phyloP scores from a whole-genome alignment of 257 asterid species.

The Rauvolfia tetraphylla region DNA sequence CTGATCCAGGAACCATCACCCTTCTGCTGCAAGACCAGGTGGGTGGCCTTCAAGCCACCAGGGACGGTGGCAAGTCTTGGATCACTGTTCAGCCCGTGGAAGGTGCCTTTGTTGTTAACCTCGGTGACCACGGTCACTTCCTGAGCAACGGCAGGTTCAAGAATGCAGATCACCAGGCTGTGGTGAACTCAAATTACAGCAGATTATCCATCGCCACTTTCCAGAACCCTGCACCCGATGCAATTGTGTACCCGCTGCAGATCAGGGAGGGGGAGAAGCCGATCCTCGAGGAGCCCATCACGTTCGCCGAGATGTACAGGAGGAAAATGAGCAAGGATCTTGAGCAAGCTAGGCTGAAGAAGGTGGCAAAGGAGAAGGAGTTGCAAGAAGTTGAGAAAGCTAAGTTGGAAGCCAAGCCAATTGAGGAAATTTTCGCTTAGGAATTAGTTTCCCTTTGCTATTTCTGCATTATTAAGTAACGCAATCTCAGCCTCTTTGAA shows the following conservation, averaged over 20 bases:
- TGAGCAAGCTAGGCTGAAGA: conserved; percentile 60
- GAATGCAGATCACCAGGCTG: conserved; percentile 93
- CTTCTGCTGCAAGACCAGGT: conserved; percentile 81
- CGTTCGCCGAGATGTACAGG: conserved; percentile 71
- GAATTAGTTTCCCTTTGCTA: neutral
- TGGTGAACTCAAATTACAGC: conserved; percentile 66
- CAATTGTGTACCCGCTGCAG: conserved; percentile 62
- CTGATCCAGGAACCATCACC: conserved; percentile 92
- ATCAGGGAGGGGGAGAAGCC: conserved; percentile 53
- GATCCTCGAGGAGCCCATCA: conserved; percentile 47
- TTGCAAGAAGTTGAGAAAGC: conserved; percentile 29
- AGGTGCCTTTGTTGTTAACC: conserved; percentile 89
- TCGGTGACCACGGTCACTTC: conserved; percentile 81
- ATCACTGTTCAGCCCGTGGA: conserved; percentile 81
- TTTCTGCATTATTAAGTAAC: neutral
- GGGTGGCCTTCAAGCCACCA: conserved; percentile 93
- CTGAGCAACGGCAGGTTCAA: conserved; percentile 93
- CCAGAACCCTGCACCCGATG: conserved; percentile 75
- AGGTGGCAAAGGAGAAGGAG: conserved; percentile 44
- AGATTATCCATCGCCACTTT: conserved; percentile 81
- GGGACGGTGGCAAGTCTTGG: conserved; percentile 81
- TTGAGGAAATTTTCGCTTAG: conserved; percentile 43
- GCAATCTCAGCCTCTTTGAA: neutral
- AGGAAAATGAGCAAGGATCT: conserved; percentile 79
- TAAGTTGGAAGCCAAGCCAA: conserved; percentile 24